Evolutionary conservation across 805 yeast genomes (phyloP).

Genomic region (Ogataea wickerhamii): DNA sequence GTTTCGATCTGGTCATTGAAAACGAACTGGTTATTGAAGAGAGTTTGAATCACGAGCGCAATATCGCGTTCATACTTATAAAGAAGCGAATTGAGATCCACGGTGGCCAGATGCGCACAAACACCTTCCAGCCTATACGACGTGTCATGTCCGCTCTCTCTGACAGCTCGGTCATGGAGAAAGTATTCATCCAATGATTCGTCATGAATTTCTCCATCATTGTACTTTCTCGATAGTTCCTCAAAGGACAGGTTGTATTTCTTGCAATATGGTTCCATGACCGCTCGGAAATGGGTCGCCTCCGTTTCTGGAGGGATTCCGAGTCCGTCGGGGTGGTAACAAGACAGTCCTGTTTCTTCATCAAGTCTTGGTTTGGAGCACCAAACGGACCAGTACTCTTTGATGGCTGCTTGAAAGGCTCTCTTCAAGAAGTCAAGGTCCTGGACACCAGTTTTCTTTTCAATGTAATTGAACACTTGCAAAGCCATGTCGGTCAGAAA

Average conservation of each 20-base stretch:
- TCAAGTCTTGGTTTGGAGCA: constrained; percentile 69
- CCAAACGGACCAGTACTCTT: constrained; percentile 86
- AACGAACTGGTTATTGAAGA: constrained; percentile 49
- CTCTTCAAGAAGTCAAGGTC: constrained; percentile 61
- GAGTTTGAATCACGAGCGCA: constrained; percentile 53
- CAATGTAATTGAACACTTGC: constrained; percentile 56
- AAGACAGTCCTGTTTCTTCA: constrained; percentile 69
- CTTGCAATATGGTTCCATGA: constrained; percentile 63
- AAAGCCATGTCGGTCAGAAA: constrained; percentile 90
- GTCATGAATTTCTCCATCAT: constrained; percentile 59
- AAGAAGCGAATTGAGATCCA: constrained; percentile 79
- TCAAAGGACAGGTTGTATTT: constrained; percentile 57
- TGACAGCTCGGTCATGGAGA: constrained; percentile 87
- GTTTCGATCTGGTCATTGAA: constrained; percentile 41
- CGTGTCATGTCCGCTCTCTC: constrained; percentile 97
- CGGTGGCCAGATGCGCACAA: constrained; percentile 86
- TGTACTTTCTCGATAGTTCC: constrained; percentile 68
- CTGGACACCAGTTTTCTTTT: constrained; percentile 35
- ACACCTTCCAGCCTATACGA: constrained; percentile 84
- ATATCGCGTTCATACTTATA: constrained; percentile 91
- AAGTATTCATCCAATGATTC: constrained; percentile 87
- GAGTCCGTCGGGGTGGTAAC: constrained; percentile 83
- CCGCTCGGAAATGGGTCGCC: constrained; percentile 74
- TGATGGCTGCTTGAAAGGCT: constrained; percentile 74
- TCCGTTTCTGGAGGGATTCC: constrained; percentile 99